Evolutionary conservation across 2,329 filamentous ascomycete genomes (phyloP), one percentile per base, ranked within the genome.

Genomic region (Periconia sp.): DNA sequence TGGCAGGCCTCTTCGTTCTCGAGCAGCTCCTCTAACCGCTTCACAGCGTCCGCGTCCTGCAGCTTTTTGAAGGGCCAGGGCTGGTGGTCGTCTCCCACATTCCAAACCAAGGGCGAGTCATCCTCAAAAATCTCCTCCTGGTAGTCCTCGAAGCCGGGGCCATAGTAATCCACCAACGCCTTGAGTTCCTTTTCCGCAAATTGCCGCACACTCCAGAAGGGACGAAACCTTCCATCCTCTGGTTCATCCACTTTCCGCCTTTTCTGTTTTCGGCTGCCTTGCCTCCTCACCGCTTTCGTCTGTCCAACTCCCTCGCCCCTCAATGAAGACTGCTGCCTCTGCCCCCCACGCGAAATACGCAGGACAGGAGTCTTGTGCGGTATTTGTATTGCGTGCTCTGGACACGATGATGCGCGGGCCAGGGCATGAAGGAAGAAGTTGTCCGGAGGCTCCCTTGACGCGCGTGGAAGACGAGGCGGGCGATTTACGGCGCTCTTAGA

Each of bases 401-500:
- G 72, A 65, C 82, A 85, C 45, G 77, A 77, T 41, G 77, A 77
- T 47, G 82, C 82, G 58, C 78, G 72, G 53, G 81, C 77, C 60
- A 85, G 68, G 42, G 81, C 80, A 56, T 74, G 71, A 57, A 85
- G 78, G 69, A 85, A 84, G 58, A 81, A 62, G 60, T 79, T 78
- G 61, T 81, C 15, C 70, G 82, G 72, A 53, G 67, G 72, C 57
- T 67, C 63, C 56, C 68, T 61, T 10, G 66, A 65, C 44, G 66
- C 66, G 48, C 53, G n/a, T 9, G 45, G 44, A 3, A 53, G 14
- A 41, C 42, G 58, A 15, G 47, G 56, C 30, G 54, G 55, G 10
- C 49, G 49, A 31, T 48, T 59, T 55, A 61, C 45, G 45, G 64
- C 49, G 15, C 52, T 52, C 7, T 56, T 59, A 49, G 55, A 57